A percentile compares a stretch with the other conserved stretches of the same genome.
Conservation (phyloP, 805 yeast species). For the Wickerhamiella hasegawae region DNA sequence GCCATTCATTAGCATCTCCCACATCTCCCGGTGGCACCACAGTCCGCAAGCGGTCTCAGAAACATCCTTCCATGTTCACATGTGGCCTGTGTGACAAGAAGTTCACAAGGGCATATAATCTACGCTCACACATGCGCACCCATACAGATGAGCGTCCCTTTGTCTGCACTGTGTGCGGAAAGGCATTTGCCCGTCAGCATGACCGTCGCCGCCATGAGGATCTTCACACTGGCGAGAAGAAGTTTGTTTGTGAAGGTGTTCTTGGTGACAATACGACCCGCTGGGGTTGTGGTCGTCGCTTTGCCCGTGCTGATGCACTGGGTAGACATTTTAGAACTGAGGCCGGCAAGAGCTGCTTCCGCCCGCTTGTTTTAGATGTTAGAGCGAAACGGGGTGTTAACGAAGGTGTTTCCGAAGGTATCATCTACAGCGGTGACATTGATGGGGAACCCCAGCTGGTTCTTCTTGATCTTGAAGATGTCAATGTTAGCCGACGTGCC, state of each 20-base stretch:
- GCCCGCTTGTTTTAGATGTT: constrained; percentile 43
- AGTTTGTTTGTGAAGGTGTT: constrained; percentile 48
- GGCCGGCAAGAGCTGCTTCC: constrained; percentile 53
- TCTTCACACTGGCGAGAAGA: constrained; percentile 58
- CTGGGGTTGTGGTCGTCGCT: constrained; percentile 65
- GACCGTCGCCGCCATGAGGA: constrained; percentile 64
- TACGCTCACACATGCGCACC: constrained; percentile 80
- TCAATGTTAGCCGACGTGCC: constrained; percentile 15
- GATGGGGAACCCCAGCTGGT: constrained; percentile 11
- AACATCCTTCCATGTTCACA: constrained; percentile 54
- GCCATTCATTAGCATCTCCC: constrained; percentile 51
- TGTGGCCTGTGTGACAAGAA: constrained; percentile 75
- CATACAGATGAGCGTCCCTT: constrained; percentile 65
- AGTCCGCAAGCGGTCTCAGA: constrained; percentile 38
- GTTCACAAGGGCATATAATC: constrained; percentile 84
- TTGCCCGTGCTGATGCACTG: constrained; percentile 65
- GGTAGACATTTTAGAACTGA: constrained; percentile 65
- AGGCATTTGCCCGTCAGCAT: constrained; percentile 62
- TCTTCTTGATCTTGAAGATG: constrained; percentile 9
- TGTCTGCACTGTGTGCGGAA: constrained; percentile 45
- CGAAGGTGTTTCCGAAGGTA: constrained; percentile 14
- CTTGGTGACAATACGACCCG: constrained; percentile 38
- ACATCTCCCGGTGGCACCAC: constrained; percentile 17
- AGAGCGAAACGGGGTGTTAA: constrained; percentile 8
- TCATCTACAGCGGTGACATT: constrained; percentile 10